A percentile compares a stretch with the other conserved stretches of the same genome.
Evolutionary conservation across 331 rosid genomes (phyloP).

Genomic region (Phaseolus coccineus): DNA sequence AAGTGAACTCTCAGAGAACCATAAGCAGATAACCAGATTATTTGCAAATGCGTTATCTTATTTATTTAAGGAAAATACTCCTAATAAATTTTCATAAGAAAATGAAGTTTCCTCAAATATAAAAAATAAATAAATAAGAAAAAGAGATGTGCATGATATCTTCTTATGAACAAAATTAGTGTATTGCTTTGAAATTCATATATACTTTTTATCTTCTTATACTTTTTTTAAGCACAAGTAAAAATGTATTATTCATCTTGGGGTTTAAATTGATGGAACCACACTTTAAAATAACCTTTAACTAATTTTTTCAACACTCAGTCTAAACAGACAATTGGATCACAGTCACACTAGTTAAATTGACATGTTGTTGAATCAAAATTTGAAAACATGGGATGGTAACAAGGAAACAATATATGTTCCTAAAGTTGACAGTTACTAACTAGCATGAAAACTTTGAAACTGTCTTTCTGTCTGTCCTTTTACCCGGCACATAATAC

Average conservation of each 20-base stretch:
- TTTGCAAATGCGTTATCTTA: neutral
- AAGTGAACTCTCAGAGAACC: neutral
- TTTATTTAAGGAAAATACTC: neutral
- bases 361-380: neutral
- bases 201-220: too few relatives aligned
- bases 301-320: too few relatives aligned
- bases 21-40: neutral
- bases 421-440: slow-evolving; percentile 3
- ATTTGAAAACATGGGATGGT: neutral
- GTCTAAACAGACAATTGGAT: too few relatives aligned
- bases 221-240: too few relatives aligned
- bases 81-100: neutral
- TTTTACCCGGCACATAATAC: slow-evolving; percentile 31
- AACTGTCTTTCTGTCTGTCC: slow-evolving; percentile 5
- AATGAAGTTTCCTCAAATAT: neutral
- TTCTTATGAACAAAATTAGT: too few relatives aligned
- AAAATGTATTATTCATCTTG: too few relatives aligned
- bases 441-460: neutral
- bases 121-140: neutral
- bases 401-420: too few relatives aligned
- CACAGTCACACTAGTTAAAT: too few relatives aligned
- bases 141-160: too few relatives aligned
- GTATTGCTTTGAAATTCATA: too few relatives aligned
- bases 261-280: too few relatives aligned
- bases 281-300: too few relatives aligned